Percentiles rank a stretch among this genome's conserved stretches.
phyloP scores from a whole-genome alignment of 1,284 basidiomycete genomes.

The Cronartium quercuum region DNA sequence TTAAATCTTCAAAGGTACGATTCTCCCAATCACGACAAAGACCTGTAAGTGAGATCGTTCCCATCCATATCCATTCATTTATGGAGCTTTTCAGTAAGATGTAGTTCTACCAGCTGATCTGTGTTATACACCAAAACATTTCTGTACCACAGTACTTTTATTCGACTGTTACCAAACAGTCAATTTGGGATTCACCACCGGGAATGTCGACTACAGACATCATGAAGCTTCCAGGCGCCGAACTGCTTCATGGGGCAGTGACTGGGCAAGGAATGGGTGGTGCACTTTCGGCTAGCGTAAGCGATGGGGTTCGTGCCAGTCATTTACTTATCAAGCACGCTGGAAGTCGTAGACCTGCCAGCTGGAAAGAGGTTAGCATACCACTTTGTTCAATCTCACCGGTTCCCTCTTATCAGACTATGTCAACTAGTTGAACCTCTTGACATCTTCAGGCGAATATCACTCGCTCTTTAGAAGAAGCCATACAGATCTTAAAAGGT shows the following conservation, averaged over 20 bases:
- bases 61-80: background rate
- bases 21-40: slow-evolving; percentile 38
- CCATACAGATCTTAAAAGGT: slow-evolving; percentile 65
- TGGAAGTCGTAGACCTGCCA: slow-evolving; percentile 72
- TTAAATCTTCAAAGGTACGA: slow-evolving; percentile 10
- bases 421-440: too few relatives aligned
- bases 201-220: slow-evolving; percentile 55
- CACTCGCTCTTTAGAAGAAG: slow-evolving; percentile 83
- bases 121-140: slow-evolving; percentile 65
- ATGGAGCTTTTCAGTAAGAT: background rate
- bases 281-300: background rate
- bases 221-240: slow-evolving; percentile 45
- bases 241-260: slow-evolving; percentile 41
- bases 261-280: slow-evolving; percentile 40
- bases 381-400: background rate
- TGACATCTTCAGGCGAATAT: slow-evolving; percentile 61
- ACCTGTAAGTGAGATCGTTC: slow-evolving; percentile 13
- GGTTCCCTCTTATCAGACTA: background rate
- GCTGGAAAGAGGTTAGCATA: slow-evolving; percentile 47
- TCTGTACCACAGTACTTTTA: slow-evolving; percentile 93
- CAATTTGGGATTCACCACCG: slow-evolving; percentile 74
- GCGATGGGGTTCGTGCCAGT: slow-evolving; percentile 63
- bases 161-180: slow-evolving; percentile 65
- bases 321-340: slow-evolving; percentile 91
- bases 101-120: slow-evolving; percentile 53